Percentiles rank a stretch among this genome's conserved stretches.
Evolutionary conservation across 2,329 filamentous ascomycete genomes (phyloP).

Genomic region (Pseudohalonectria lignicola): DNA sequence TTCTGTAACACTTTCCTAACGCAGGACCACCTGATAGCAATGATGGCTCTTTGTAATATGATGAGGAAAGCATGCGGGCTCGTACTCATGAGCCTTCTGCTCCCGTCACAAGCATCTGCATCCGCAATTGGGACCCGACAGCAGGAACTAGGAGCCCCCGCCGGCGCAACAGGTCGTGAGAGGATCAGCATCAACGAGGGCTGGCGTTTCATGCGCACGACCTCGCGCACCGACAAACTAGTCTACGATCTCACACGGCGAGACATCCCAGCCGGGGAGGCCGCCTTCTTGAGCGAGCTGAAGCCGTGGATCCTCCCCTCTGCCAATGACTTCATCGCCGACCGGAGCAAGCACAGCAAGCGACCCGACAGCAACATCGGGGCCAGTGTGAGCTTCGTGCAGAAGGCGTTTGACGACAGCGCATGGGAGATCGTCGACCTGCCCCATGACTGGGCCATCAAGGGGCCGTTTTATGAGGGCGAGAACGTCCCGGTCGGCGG

Average conservation of each 20-base stretch:
- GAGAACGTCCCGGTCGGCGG: constrained; percentile 21
- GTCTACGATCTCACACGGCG: too few species aligned
- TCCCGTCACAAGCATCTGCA: too few species aligned
- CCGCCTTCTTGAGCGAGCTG: constrained; percentile 19
- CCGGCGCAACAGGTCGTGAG: constrained; percentile 11
- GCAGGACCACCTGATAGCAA: too few species aligned
- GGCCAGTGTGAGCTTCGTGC: constrained; percentile 3
- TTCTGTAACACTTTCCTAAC: too few species aligned
- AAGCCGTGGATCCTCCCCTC: constrained; percentile 10
- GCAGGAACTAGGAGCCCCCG: too few species aligned
- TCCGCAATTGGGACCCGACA: too few species aligned
- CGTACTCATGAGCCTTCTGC: too few species aligned
- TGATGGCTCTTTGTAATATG: too few species aligned
- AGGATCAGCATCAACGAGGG: constrained; percentile 19
- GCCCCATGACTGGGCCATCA: constrained; percentile 38
- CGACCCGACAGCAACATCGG: constrained; percentile 1
- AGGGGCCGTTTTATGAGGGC: constrained; percentile 28
- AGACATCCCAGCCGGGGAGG: too few species aligned
- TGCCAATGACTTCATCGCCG: constrained; percentile 6
- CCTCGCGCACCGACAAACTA: constrained; percentile 19
- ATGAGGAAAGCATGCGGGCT: too few species aligned
- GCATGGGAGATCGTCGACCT: constrained; percentile 28
- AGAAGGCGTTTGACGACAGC: constrained; percentile 20
- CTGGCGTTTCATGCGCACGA: constrained; percentile 23
- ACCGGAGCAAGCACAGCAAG: constrained; percentile 3